phyloP scores from a whole-genome alignment of 495 filamentous ascomycete genomes.

The Parmelia sp. region DNA sequence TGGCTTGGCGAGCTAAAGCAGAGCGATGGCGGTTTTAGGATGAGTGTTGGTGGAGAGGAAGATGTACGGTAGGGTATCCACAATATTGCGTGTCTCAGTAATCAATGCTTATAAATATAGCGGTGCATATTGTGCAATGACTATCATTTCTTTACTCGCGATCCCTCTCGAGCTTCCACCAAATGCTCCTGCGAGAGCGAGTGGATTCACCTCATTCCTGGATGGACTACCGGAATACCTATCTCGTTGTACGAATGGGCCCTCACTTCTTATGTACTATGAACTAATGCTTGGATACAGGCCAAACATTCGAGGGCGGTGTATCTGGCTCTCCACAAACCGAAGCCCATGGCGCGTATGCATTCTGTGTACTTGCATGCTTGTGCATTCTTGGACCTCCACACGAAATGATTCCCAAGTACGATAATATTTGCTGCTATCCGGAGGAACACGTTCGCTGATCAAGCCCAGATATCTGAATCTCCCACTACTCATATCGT shows the following conservation, averaged over 20 bases:
- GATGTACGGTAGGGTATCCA: constrained; percentile 66
- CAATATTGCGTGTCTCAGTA: constrained; percentile 1
- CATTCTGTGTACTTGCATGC: constrained; percentile 87
- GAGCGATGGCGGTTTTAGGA: constrained; percentile 71
- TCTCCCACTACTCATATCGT: constrained; percentile 67
- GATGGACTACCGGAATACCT: constrained; percentile 73
- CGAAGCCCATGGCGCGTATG: constrained; percentile 95
- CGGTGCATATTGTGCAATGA: constrained; percentile 83
- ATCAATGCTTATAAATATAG: constrained; percentile 37
- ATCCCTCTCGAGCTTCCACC: constrained; percentile 70
- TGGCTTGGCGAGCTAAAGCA: constrained; percentile 85
- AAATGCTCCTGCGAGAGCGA: constrained; percentile 46
- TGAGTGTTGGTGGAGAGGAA: constrained; percentile 76
- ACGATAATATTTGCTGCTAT: constrained; percentile 16
- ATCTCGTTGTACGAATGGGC: constrained; percentile 57
- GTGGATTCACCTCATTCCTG: constrained; percentile 49
- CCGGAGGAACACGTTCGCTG: background rate
- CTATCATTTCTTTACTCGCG: constrained; percentile 73
- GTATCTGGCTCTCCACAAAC: constrained; percentile 73
- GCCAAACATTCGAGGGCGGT: constrained; percentile 91
- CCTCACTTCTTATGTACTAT: constrained; percentile 14
- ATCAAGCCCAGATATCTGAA: constrained; percentile 59
- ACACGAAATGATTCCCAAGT: constrained; percentile 60
- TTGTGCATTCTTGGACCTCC: constrained; percentile 77
- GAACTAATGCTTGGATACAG: constrained; percentile 36